Evolutionary conservation across 2,329 filamentous ascomycete species (phyloP), one percentile per base, ranked within the genome.

Genomic region (Trichophyton simii): DNA sequence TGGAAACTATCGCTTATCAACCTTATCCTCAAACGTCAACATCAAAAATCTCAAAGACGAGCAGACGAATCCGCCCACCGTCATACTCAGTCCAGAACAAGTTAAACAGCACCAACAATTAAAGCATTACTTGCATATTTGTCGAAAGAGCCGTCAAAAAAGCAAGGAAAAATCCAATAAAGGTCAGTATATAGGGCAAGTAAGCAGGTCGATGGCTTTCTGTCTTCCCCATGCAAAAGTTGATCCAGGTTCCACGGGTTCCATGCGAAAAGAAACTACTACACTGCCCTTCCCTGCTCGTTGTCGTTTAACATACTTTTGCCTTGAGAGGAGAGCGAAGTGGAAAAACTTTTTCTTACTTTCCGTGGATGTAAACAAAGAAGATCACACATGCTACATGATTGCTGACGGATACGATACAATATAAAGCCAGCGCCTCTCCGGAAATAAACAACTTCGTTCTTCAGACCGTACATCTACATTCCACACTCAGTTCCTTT

Each of bases 1-100:
- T 58, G 55, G 55, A 58, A 58, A 58, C 55, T 58, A 58, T 58
- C 55, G 55, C 13, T 15, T 25, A 58, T 58, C 55, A 41, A 44
- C 36, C 55, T 58, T 58, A 44, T 58, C 52, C 28, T 11, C 6
- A 36, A 15, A 36, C 28, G 52, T 55, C 55, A 58, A 58, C 55
- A 58, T 58, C 22, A 58, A 42, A 58, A 42, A 6, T 9, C 41
- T 15, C 36, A 8, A 9, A 20, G 11, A 38, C 13, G 28, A 18
- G 18, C 8, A 28, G 20, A 31, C 11, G n/a, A 58, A 36, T 31
- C 31, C 11, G 7, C 6, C 3, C 20, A 13, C 52, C 52, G 20
- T 34, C 52, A 28, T 20, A 25, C 15, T 38, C 52, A 55, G 15
- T 3, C n/a, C 34, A 38, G 34, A 34, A 18, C 34, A n/a, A 31